Evolutionary conservation across 2,329 filamentous ascomycete species (phyloP).

Genomic region (Alternaria brassicae): DNA sequence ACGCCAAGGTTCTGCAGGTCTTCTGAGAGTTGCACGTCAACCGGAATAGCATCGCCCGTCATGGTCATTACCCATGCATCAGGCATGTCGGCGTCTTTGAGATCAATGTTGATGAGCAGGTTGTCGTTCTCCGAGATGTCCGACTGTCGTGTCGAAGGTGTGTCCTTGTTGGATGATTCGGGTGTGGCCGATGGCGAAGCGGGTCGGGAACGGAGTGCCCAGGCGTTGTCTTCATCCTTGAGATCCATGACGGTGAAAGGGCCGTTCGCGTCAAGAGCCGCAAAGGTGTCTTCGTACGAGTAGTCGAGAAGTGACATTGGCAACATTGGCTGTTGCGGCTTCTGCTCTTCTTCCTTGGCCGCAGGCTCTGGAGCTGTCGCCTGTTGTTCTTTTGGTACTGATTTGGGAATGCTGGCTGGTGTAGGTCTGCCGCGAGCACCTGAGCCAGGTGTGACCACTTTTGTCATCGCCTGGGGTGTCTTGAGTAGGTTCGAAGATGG

Average conservation of each 20-base stretch:
- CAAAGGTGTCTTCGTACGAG: conserved; percentile 45
- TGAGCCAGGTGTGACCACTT: conserved; percentile 45
- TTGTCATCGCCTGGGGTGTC: conserved; percentile 46
- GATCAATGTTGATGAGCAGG: conserved; percentile 49
- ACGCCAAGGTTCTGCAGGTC: conserved; percentile 43
- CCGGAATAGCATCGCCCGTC: conserved; percentile 37
- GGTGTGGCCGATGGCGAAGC: conserved; percentile 44
- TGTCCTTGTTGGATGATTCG: conserved; percentile 48
- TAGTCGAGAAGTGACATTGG: conserved; percentile 41
- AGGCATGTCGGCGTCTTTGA: conserved; percentile 45
- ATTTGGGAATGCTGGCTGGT: conserved; percentile 36
- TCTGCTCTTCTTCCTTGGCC: conserved; percentile 30
- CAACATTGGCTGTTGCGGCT: conserved; percentile 30
- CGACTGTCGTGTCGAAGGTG: conserved; percentile 48
- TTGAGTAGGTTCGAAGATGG: conserved; percentile 49
- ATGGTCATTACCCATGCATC: conserved; percentile 41
- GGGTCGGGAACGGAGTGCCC: conserved; percentile 42
- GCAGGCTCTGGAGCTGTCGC: conserved; percentile 24
- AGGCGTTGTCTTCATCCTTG: conserved; percentile 46
- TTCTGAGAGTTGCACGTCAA: conserved; percentile 42
- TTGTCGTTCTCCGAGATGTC: conserved; percentile 55
- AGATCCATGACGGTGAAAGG: conserved; percentile 45
- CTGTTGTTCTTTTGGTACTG: conserved; percentile 35
- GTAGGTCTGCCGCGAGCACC: conserved; percentile 44
- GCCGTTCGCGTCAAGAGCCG: conserved; percentile 40